Conservation (phyloP, 495 filamentous ascomycete species). For the Cercophora newfieldiana region DNA sequence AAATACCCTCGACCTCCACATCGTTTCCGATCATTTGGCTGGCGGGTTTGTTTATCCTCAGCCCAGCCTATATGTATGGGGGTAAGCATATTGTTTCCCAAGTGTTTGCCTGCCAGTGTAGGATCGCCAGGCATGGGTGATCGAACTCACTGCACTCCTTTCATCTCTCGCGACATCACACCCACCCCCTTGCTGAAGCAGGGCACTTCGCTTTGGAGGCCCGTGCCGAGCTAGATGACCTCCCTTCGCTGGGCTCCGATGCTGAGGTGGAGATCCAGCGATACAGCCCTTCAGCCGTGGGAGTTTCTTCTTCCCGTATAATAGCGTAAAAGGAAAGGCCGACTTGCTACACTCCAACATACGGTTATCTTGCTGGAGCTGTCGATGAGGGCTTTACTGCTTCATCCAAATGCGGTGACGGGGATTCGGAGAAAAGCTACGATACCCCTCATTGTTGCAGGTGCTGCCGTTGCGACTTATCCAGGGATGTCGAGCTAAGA, state of each 20-base stretch:
- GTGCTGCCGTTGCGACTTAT: background rate
- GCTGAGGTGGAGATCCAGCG: background rate
- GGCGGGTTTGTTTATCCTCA: background rate
- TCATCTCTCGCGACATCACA: slow-evolving; percentile 4
- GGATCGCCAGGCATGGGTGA: background rate
- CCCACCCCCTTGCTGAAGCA: background rate
- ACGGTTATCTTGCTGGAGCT: background rate
- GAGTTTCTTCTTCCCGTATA: too few species aligned
- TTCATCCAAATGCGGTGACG: background rate
- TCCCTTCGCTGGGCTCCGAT: background rate
- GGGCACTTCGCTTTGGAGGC: background rate
- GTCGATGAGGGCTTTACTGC: background rate
- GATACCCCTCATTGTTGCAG: background rate
- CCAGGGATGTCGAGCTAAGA: background rate
- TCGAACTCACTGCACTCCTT: slow-evolving; percentile 8
- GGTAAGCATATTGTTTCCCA: background rate
- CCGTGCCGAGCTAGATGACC: background rate
- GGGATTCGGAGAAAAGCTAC: background rate
- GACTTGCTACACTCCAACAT: background rate
- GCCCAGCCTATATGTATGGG: background rate
- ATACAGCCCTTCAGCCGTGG: background rate
- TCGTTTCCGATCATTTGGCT: background rate
- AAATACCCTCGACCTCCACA: background rate
- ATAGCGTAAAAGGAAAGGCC: too few species aligned
- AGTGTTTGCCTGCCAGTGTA: background rate